Conservation (phyloP, 306 rosid genomes). For the Sphenostylis stenocarpa region DNA sequence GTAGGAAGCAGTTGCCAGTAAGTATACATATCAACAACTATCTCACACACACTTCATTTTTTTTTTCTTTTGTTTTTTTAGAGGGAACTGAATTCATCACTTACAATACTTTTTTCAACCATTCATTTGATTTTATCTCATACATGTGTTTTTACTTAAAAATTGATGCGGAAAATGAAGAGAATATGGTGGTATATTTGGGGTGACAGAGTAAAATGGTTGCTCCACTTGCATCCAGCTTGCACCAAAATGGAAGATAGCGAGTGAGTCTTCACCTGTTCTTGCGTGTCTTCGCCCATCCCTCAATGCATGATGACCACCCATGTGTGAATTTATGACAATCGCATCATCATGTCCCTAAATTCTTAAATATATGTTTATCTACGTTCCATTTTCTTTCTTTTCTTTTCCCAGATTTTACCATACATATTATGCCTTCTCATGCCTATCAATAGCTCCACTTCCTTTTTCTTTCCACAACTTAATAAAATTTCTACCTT, state of each 20-base stretch:
- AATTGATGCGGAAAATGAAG: no score
- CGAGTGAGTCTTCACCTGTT: constrained; percentile 42
- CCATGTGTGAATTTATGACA: constrained; percentile 51
- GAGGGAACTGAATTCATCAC: no score
- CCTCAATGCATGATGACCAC: constrained; percentile 37
- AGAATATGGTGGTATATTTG: constrained; percentile 46
- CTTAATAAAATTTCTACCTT: background rate
- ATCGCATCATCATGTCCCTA: constrained; percentile 43
- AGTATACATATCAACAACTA: no score
- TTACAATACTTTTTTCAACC: no score
- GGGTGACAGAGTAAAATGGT: constrained; percentile 60
- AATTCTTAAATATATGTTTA: constrained; percentile 27
- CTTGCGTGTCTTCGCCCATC: constrained; percentile 44
- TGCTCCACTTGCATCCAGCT: constrained; percentile 50
- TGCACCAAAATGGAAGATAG: constrained; percentile 52
- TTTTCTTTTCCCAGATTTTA: background rate
- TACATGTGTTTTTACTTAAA: no score
- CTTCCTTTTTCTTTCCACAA: background rate
- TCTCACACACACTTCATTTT: no score
- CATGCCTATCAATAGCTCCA: background rate
- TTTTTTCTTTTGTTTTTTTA: no score
- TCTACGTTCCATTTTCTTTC: background rate
- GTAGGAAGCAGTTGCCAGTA: no score
- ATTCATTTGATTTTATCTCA: no score
- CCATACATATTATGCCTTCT: background rate